These are phyloP conservation scores for Avena insularis DNA, from an alignment of 176 grass and related monocot species.

Conservation along the genomic window DNA sequence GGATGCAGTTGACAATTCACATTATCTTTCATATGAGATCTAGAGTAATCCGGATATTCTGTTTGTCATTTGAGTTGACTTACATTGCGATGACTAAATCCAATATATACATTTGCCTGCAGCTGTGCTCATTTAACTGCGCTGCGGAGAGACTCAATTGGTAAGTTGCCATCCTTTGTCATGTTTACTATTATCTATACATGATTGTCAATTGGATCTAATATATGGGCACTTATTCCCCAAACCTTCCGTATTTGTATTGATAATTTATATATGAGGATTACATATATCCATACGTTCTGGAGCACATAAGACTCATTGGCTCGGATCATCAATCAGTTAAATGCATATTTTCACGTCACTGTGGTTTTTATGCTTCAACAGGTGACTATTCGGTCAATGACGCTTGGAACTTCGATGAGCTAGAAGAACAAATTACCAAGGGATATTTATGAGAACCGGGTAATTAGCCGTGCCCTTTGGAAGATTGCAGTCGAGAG, in stretches of 20 bases:
- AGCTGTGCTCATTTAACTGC: slow-evolving; percentile 95
- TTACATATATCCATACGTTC: neutral
- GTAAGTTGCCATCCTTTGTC: slow-evolving; percentile 36
- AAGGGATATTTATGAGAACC: slow-evolving; percentile 74
- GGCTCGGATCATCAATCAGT: neutral
- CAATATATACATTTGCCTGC: slow-evolving; percentile 37
- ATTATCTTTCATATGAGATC: neutral
- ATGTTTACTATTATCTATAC: neutral
- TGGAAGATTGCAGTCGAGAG: neutral
- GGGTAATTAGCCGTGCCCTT: neutral
- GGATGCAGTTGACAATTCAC: neutral
- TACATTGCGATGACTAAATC: slow-evolving; percentile 19
- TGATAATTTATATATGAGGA: neutral
- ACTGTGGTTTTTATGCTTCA: neutral
- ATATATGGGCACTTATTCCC: too few relatives aligned
- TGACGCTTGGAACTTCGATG: slow-evolving; percentile 81
- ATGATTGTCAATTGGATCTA: neutral
- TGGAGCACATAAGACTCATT: neutral
- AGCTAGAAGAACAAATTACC: slow-evolving; percentile 75
- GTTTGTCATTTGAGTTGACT: slow-evolving; percentile 25
- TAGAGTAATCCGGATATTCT: neutral
- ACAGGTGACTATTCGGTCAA: slow-evolving; percentile 82
- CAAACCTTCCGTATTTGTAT: too few relatives aligned
- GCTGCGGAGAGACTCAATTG: slow-evolving; percentile 78
- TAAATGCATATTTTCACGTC: neutral